Evolutionary conservation across 768 basidiomycete genomes (phyloP).

Genomic region (Myochromella boudieri): DNA sequence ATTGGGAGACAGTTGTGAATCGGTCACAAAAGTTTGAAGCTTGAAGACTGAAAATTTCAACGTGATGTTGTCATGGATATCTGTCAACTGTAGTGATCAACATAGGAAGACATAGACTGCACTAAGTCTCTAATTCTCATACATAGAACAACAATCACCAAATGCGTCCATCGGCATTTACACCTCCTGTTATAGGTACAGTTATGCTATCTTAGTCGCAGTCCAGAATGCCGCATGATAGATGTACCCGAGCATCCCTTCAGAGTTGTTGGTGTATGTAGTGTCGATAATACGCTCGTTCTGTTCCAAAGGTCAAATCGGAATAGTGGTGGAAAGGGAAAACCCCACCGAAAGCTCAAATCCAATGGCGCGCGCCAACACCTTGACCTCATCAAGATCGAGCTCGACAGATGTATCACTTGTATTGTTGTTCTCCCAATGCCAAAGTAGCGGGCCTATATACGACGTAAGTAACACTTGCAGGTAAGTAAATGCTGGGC

Average conservation of each 20-base stretch:
- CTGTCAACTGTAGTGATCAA: too few species aligned
- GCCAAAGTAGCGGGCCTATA: slow-evolving; percentile 89
- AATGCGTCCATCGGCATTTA: too few species aligned
- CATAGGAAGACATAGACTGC: too few species aligned
- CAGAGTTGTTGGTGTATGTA: slow-evolving; percentile 82
- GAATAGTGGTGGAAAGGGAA: background rate
- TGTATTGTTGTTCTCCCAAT: slow-evolving; percentile 87
- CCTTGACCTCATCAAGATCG: slow-evolving; percentile 86
- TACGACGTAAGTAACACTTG: background rate
- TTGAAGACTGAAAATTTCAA: too few species aligned
- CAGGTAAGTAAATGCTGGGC: background rate
- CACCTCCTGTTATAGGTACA: too few species aligned
- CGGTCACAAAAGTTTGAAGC: too few species aligned
- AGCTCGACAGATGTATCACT: slow-evolving; percentile 86
- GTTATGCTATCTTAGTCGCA: slow-evolving; percentile 51
- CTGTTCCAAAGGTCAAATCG: slow-evolving; percentile 35
- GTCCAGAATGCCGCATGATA: slow-evolving; percentile 89
- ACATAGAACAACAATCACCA: too few species aligned
- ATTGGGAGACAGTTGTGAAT: too few species aligned
- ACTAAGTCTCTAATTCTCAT: too few species aligned
- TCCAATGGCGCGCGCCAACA: slow-evolving; percentile 68
- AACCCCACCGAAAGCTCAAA: slow-evolving; percentile 76
- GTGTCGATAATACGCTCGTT: slow-evolving; percentile 79
- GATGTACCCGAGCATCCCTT: slow-evolving; percentile 80
- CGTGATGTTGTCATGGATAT: too few species aligned